phyloP scores from a whole-genome alignment of 2,329 filamentous ascomycete species.

The Colletotrichum scovillei region DNA sequence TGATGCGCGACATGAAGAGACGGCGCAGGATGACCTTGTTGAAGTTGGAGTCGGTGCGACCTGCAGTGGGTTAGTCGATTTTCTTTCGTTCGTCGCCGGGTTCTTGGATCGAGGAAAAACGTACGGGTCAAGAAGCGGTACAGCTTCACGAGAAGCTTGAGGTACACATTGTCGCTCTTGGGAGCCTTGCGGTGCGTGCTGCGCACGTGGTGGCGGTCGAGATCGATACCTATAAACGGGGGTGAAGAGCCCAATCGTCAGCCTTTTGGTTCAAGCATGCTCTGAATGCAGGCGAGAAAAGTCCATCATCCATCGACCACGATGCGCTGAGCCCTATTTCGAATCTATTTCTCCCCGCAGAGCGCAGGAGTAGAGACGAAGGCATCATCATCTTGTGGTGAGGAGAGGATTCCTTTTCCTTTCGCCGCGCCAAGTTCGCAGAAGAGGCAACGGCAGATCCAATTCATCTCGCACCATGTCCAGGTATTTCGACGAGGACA shows the following conservation, averaged over 20 bases:
- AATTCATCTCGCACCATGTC: background rate
- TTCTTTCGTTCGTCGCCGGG: background rate
- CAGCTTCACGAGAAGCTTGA: conserved; percentile 97
- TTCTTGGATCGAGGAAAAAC: conserved; percentile 48
- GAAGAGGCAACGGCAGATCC: conserved; percentile 28
- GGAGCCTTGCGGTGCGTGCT: conserved; percentile 89
- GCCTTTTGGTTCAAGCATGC: conserved; percentile 73
- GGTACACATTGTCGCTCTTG: conserved; percentile 98
- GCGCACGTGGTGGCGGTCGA: conserved; percentile 76
- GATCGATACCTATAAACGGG: conserved; percentile 74
- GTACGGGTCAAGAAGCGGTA: conserved; percentile 97
- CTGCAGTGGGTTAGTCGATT: conserved; percentile 54
- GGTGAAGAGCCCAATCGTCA: conserved; percentile 63
- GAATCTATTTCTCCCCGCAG: background rate
- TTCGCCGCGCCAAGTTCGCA: conserved; percentile 35
- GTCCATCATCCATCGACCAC: conserved; percentile 33
- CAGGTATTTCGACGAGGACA: background rate
- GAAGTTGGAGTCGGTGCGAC: conserved; percentile 96
- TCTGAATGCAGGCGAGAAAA: conserved; percentile 55
- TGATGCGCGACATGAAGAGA: conserved; percentile 98
- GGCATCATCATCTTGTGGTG: conserved; percentile 15
- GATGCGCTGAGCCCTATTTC: background rate
- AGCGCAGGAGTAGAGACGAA: conserved; percentile 10
- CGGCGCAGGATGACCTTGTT: conserved; percentile 99
- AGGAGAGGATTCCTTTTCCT: conserved; percentile 38